Percentiles rank a stretch among this genome's conserved stretches.
Evolutionary conservation across 306 rosid genomes (phyloP).

Genomic region (Vicia sativa): DNA sequence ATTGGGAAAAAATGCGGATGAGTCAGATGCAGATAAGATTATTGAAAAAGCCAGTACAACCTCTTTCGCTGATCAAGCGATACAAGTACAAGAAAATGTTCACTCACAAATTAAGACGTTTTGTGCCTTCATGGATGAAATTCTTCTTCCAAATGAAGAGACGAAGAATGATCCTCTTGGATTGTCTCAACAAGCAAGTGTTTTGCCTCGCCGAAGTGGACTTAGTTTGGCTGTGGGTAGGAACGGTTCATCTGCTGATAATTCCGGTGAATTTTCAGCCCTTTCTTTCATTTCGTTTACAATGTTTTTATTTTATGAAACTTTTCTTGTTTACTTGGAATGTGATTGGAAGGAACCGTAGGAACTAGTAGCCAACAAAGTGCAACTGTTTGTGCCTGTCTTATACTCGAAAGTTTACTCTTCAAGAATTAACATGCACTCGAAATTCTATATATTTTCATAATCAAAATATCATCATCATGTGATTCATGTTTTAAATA

Average conservation of each 20-base stretch:
- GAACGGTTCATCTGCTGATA: slow-evolving; percentile 37
- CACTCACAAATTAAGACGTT: slow-evolving; percentile 65
- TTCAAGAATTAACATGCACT: slow-evolving; percentile 8
- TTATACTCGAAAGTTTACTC: slow-evolving; percentile 14
- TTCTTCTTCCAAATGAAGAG: slow-evolving; percentile 63
- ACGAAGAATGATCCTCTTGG: slow-evolving; percentile 42
- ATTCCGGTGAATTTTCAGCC: slow-evolving; percentile 51
- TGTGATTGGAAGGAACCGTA: slow-evolving; percentile 13
- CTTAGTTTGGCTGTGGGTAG: slow-evolving; percentile 82
- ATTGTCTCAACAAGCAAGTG: slow-evolving; percentile 43
- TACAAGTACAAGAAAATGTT: slow-evolving; percentile 82
- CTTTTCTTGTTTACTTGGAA: slow-evolving; percentile 3
- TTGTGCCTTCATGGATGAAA: slow-evolving; percentile 67
- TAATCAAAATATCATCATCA: neutral
- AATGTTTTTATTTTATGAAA: slow-evolving; percentile 14
- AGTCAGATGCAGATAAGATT: slow-evolving; percentile 68
- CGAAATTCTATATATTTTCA: slow-evolving; percentile 11
- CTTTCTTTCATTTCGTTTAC: slow-evolving; percentile 8
- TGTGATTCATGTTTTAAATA: slow-evolving; percentile 6
- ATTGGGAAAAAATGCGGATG: slow-evolving; percentile 68
- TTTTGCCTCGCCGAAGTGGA: slow-evolving; percentile 65
- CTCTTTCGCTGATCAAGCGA: slow-evolving; percentile 70
- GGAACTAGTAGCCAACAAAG: slow-evolving; percentile 5
- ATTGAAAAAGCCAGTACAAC: slow-evolving; percentile 74
- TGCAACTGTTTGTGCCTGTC: slow-evolving; percentile 12